These are phyloP conservation scores for Fomitopsis schrenkii DNA, from an alignment of 1,284 basidiomycete genomes.

Conservation along the genomic window DNA sequence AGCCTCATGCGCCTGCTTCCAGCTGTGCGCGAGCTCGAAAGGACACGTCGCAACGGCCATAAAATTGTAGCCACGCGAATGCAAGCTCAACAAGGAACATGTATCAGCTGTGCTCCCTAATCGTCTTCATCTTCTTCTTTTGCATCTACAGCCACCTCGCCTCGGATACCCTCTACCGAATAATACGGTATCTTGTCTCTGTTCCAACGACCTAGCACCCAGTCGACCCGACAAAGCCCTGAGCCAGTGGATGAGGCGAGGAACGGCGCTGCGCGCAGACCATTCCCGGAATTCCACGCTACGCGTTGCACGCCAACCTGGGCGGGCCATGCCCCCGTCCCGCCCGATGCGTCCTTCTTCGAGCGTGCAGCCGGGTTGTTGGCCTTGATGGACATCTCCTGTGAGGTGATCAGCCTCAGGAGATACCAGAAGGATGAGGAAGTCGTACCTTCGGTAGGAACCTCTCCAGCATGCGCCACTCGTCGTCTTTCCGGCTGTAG, in stretches of 20 bases:
- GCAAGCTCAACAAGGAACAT: no score
- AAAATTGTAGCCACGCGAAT: no score
- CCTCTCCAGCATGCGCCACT: constrained; percentile 82
- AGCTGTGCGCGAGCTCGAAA: no score
- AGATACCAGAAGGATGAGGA: background rate
- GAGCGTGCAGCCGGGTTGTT: constrained; percentile 18
- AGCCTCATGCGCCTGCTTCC: no score
- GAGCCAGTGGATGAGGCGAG: constrained; percentile 77
- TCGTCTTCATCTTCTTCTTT: background rate
- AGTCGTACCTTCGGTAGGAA: constrained; percentile 68
- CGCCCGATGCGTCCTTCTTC: constrained; percentile 27
- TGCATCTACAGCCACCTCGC: constrained; percentile 20
- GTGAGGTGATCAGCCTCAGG: background rate
- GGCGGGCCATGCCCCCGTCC: constrained; percentile 70
- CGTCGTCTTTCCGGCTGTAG: constrained; percentile 66
- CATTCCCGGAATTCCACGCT: constrained; percentile 75
- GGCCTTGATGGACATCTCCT: constrained; percentile 56
- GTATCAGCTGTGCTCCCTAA: background rate
- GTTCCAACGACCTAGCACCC: constrained; percentile 64
- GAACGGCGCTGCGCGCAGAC: constrained; percentile 60
- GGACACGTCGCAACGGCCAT: no score
- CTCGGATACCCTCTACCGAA: constrained; percentile 40
- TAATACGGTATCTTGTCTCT: constrained; percentile 60
- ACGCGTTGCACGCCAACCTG: constrained; percentile 75
- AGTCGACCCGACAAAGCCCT: constrained; percentile 85